phyloP scores from a whole-genome alignment of 2,329 filamentous ascomycete genomes.

The Epichloe uncinata region DNA sequence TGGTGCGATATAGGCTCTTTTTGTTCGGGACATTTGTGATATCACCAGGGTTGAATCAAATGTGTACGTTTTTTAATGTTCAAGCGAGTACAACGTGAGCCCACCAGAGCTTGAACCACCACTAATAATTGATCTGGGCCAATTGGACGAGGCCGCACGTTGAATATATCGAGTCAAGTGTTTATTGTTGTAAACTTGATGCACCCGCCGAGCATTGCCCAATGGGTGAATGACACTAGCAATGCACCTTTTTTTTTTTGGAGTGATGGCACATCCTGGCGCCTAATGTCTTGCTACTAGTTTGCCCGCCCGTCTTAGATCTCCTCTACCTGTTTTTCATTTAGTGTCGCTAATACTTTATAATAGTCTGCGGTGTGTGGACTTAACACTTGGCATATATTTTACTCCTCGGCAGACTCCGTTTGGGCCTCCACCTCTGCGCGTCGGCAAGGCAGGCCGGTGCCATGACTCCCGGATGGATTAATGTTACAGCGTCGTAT shows the following conservation, averaged over 20 bases:
- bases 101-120: too few species aligned
- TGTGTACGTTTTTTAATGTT: background rate
- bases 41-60: too few species aligned
- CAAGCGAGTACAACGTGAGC: background rate
- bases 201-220: background rate
- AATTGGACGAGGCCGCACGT: background rate
- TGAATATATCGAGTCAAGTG: background rate
- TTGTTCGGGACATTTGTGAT: background rate
- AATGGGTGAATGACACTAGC: background rate
- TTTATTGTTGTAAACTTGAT: background rate
- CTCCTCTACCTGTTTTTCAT: background rate
- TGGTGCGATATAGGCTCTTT: background rate
- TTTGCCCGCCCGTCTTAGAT: background rate
- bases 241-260: too few species aligned
- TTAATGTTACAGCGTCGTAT: slow-evolving; percentile 1
- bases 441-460: slow-evolving; percentile 5
- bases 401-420: background rate
- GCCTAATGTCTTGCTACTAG: background rate
- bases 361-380: too few species aligned
- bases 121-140: too few species aligned
- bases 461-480: slow-evolving; percentile 3
- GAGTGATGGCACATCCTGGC: background rate
- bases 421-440: slow-evolving; percentile 3
- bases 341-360: too few species aligned
- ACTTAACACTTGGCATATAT: too few species aligned